Base-by-base conservation (phyloP, 2,329 filamentous ascomycete species). In the Apiospora kogelbergensis region DNA sequence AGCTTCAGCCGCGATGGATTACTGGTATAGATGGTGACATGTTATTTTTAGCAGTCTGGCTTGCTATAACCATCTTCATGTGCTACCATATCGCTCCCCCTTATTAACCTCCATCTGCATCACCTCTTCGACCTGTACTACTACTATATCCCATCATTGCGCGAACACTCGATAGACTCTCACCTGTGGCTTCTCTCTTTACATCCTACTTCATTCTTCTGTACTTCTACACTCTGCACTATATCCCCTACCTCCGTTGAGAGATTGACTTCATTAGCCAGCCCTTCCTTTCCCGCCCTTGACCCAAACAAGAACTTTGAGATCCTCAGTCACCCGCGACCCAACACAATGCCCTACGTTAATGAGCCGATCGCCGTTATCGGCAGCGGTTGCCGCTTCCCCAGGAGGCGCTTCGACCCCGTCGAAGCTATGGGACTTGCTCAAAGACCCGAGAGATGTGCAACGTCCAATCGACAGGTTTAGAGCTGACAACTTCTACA, bases 311-410 rank as follows among this genome's bases (percentile, higher is more conserved):
- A 44, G 9, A 40, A 7, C 9, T 40, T 40, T 40, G 37, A 5
- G 37, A 9, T 40, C 37, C 13, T 20, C 41, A 44, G 17, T 44
- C 41, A 44, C 37, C 9, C 37, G 37, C 41, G 17, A 44, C 41
- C 17, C 17, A 17, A 6, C 48, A 30, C 10, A n/a, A 57, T 57
- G 60, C 22, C 60, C 13, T 64, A 44, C 37, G 40, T 24, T 1
- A 67, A 68, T 1, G 76, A 78, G 53, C 76, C 74, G 6, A 76
- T 78, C 40, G 77, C 76, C 17, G 72, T 78, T n/a, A 73, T 78
- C 6, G 77, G 76, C 9, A 74, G 71, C 65, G 70, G 77, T 66
- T 78, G 76, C 63, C 75, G 77, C 15, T 77, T 78, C 66, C 70
- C 76, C 13, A n/a, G 77, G 76, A 44, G 68, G 69, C 65, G 73